Evolutionary conservation across 2,329 filamentous ascomycete genomes (phyloP), one percentile per base, ranked within the genome.

Genomic region (Botryotinia convoluta): DNA sequence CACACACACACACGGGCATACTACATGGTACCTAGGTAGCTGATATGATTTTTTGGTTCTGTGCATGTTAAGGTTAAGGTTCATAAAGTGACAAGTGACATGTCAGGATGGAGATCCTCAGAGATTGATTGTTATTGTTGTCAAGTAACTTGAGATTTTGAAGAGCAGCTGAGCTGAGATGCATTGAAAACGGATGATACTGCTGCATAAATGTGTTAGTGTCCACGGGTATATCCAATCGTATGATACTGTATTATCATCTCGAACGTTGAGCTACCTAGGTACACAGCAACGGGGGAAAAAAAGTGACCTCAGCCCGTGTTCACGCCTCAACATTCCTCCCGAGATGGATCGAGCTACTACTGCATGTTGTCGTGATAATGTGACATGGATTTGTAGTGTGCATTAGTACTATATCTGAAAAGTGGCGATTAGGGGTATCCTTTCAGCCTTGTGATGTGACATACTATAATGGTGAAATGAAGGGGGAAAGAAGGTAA

Each of bases 361-460:
- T 54, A 29, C 64, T 54, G 64, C 64, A 67, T 39, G 45, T 35
- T 16, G 64, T 67, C 45, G 64, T 67, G 35, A 54, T 54, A 67
- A 67, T 67, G 64, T 67, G 35, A 67, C 64, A 67, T 67, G 45
- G 44, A 67, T 37, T 67, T 39, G 63, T 7, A 37, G 44, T n/a
- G 14, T 67, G 63, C 63, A 67, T 67, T 67, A 67, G 63, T 29
- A 67, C 32, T 67, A 3, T 45, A 26, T 29, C 6, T 26, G 29
- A 48, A 48, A 48, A 54, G 26, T 48, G 35, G 26, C 26, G 22
- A 67, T 39, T 54, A 39, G 16, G 42, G 45, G 44, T 35, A n/a
- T 29, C 37, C 20, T 54, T 39, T 51, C 45, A 67, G 64, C 64
- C 45, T 54, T 54, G 64, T 51, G 44, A 39, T 35, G 29, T 64